phyloP scores from a whole-genome alignment of 768 basidiomycete species.

The Lactarius hengduanensis region DNA sequence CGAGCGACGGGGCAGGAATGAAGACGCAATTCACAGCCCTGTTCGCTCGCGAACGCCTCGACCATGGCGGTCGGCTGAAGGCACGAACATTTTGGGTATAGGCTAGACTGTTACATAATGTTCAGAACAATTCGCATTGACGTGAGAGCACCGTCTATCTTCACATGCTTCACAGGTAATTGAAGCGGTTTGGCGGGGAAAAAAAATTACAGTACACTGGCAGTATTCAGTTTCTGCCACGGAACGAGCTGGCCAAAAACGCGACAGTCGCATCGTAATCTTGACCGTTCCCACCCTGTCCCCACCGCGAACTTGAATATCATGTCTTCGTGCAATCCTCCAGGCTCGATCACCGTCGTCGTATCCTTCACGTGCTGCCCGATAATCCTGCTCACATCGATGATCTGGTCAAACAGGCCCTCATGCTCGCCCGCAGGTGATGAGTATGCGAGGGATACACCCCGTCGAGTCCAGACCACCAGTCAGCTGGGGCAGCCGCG shows the following conservation, averaged over 20 bases:
- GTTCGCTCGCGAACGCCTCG: conserved; percentile 64
- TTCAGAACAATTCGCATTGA: not conserved
- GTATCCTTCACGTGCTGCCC: conserved; percentile 3
- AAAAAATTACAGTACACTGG: too few relatives aligned
- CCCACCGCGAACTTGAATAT: conserved; percentile 4
- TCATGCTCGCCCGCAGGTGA: conserved; percentile 6
- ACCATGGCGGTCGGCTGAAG: conserved; percentile 58
- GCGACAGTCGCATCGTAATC: conserved; percentile 1
- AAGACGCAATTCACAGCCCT: not conserved
- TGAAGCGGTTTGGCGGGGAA: not conserved
- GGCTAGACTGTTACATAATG: not conserved
- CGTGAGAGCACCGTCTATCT: not conserved
- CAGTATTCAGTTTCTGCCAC: not conserved
- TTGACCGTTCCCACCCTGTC: conserved; percentile 10
- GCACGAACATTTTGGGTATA: not conserved
- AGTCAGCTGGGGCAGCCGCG: not conserved
- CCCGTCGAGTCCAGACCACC: conserved; percentile 10
- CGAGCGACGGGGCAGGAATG: conserved; percentile 45
- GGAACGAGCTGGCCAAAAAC: not conserved
- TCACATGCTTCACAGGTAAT: not conserved
- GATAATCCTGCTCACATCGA: not conserved
- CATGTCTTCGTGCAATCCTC: conserved; percentile 9
- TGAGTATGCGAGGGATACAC: conserved; percentile 2
- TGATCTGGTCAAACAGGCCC: not conserved
- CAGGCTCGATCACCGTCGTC: conserved; percentile 1